phyloP scores from a whole-genome alignment of 139 green algal species.

The Gonium pectorale region DNA sequence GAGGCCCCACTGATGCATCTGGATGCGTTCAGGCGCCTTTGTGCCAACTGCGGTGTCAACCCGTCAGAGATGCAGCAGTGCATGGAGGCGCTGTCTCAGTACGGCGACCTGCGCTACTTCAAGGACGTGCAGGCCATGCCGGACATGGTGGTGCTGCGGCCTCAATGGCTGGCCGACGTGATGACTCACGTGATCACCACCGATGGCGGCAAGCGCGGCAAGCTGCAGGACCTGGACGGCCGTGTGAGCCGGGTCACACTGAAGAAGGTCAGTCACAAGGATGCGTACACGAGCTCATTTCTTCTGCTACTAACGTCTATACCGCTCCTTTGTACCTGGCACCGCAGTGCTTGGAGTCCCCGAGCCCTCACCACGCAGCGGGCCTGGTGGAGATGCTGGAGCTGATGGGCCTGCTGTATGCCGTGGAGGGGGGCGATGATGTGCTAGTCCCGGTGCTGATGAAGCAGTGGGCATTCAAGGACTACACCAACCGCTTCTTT shows the following conservation, averaged over 20 bases:
- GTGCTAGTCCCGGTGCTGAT: not conserved
- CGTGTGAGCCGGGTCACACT: no score
- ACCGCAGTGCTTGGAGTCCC: no score
- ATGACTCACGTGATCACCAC: not conserved
- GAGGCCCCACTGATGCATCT: no score
- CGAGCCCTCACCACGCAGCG: not conserved
- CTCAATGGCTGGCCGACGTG: not conserved
- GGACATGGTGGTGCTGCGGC: not conserved
- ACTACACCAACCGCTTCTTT: no score
- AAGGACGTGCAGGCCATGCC: not conserved
- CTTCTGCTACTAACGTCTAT: no score
- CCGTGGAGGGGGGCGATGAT: not conserved
- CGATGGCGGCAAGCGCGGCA: not conserved
- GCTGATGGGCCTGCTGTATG: not conserved
- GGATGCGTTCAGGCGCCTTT: no score
- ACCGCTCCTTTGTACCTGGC: no score
- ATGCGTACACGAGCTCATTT: no score
- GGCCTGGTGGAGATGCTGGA: not conserved
- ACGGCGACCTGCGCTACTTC: not conserved
- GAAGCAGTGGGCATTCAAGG: no score
- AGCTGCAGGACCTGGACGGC: no score
- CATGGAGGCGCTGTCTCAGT: not conserved
- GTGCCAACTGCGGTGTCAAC: not conserved
- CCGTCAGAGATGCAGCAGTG: not conserved
- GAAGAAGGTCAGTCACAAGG: no score